Base-by-base conservation (phyloP, 202 grass and related monocot genomes). In the Zoysia matrella region DNA sequence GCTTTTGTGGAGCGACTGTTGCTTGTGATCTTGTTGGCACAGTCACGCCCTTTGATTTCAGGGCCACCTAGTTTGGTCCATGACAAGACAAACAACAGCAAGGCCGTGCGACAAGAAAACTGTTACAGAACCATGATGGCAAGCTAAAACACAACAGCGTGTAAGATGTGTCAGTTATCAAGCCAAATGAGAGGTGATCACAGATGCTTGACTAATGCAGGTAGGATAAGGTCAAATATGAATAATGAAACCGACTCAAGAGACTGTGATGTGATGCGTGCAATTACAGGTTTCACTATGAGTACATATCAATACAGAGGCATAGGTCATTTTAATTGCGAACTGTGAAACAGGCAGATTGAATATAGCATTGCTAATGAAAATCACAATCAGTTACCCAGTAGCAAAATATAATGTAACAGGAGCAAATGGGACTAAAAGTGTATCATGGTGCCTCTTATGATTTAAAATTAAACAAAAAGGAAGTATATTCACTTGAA, bases 51-150 rank as follows among this genome's bases (percentile, higher is more conserved):
- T 18, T 3, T 60, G 57, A 18, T 6, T 52, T 60, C 57, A 60
- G 57, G 60, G 30, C 8, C 8, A 40, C 22, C 22, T 30, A 63
- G 60, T 63, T 63, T 9, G 1, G 60, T 63, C 60, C 22, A 63
- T 11, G 6, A 11, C 7, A 61, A 82, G 12, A 55, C 11, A 82
- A 47, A 73, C 60, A 16, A 67, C 56, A n/a, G 30, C 47, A 77
- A 64, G 42, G 60, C 12, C 15, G 74, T 53, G 49, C 11, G 72
- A 78, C 11, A 72, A 3, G 18, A 72, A 36, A 72, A 63, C 6
- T 78, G 51, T 18, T 66, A 71, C 63, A 66, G 16, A 62, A 63
- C 62, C 56, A 42, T 72, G 74, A 72, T 65, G 58, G 57, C 39
- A 65, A 71, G 46, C 52, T 55, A 65, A 52, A 77, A 36, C 36